Evolutionary conservation across 352 stramenopile genomes (phyloP), one percentile per base, ranked within the genome.

Genomic region (Pythium graminicola): DNA sequence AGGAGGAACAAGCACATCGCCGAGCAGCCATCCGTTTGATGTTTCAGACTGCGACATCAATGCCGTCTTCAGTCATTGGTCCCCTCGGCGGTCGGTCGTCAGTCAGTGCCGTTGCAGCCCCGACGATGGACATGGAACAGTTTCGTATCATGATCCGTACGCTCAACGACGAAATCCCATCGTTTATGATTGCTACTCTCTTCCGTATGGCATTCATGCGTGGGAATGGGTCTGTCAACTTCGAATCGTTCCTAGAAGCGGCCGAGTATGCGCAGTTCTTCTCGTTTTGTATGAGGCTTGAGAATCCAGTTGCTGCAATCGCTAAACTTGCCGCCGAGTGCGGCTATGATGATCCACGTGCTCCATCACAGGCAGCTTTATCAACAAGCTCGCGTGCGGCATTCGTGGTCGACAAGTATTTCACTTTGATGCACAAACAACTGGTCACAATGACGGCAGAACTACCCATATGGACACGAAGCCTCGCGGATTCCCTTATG

Each of bases 1-100:
- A 93, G 28, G 85, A 95, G 46, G 89, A 97, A 54, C 89, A 97
- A 59, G 85, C 88, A 0, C 89, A 96, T 53, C 81, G 89, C 1
- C 70, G 80, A 5, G 86, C 86, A 16, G 87, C 87, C 14, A 87
- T 97, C 36, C 86, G 89, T 0, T 60, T 97, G 1, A 97, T 97
- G 89, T 97, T 97, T 42, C 86, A 96, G 33, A 96, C 89, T 0
- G 87, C 89, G 2, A 80, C 73, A 1, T 54, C 70, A 3, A 61
- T 70, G 0, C 65, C 74, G 26, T 57, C 61, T 3, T 39, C 40
- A 17, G 26, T 63, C 8, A 8, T 16, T 10, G 23, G 29, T 11
- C 54, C 28, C 1, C 29, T 49, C 13, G n/a, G 27, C 13, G 20
- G 20, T 22, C 55, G n/a, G 10, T 29, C 24, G 14, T 44, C 33